phyloP scores from a whole-genome alignment of 164 flowering plant species.

The Malania oleifera region DNA sequence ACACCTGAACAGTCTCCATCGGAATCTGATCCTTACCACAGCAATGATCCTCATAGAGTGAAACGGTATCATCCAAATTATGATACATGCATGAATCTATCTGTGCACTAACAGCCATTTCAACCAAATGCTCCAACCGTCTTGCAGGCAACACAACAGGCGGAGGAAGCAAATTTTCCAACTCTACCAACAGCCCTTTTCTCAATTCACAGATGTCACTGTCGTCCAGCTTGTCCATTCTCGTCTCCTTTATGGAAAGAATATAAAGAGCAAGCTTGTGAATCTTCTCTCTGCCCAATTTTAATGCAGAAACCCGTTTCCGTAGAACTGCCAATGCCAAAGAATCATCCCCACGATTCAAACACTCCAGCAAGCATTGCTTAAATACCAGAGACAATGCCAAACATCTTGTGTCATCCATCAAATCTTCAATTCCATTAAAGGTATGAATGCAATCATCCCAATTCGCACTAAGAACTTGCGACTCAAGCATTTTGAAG shows the following conservation, averaged over 20 bases:
- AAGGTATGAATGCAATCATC: slow-evolving; percentile 50
- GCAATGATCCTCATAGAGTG: slow-evolving; percentile 64
- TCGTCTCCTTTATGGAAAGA: slow-evolving; percentile 35
- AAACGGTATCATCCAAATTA: slow-evolving; percentile 39
- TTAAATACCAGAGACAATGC: slow-evolving; percentile 52
- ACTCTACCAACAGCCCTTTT: slow-evolving; percentile 40
- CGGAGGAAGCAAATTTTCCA: slow-evolving; percentile 66
- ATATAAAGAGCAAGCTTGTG: slow-evolving; percentile 49
- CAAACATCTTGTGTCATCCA: slow-evolving; percentile 41
- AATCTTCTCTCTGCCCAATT: slow-evolving; percentile 41
- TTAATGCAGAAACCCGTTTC: slow-evolving; percentile 37
- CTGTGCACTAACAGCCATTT: slow-evolving; percentile 48
- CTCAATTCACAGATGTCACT: slow-evolving; percentile 30
- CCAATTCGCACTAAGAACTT: slow-evolving; percentile 53
- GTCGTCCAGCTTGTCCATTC: slow-evolving; percentile 25
- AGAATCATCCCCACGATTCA: slow-evolving; percentile 44
- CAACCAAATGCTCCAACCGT: slow-evolving; percentile 62
- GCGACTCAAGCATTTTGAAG: slow-evolving; percentile 40
- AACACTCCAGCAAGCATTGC: slow-evolving; percentile 56
- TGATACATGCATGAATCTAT: slow-evolving; percentile 69
- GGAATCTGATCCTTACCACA: slow-evolving; percentile 73
- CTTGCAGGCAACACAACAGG: slow-evolving; percentile 37
- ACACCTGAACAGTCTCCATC: slow-evolving; percentile 74
- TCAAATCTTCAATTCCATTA: slow-evolving; percentile 29
- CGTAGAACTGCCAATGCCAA: slow-evolving; percentile 48